phyloP scores from a whole-genome alignment of 768 basidiomycete species.

The Termitomyces sp. region DNA sequence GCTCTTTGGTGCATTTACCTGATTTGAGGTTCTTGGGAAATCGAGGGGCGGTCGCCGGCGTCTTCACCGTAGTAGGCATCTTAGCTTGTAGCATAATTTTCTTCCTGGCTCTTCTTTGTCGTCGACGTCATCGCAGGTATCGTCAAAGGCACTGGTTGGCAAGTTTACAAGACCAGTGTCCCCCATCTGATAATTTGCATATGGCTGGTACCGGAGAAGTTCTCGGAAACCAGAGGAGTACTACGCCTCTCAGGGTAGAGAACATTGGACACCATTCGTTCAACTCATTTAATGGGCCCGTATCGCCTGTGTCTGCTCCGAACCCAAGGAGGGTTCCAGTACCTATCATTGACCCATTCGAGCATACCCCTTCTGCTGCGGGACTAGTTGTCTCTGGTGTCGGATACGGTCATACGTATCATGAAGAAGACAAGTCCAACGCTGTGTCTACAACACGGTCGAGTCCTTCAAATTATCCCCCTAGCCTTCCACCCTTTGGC shows the following conservation, averaged over 20 bases:
- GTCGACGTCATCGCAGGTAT: slow-evolving; percentile 34
- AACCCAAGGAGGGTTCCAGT: slow-evolving; percentile 5
- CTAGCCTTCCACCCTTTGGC: slow-evolving; percentile 33
- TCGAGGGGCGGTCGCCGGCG: slow-evolving; percentile 63
- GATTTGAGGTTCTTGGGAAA: slow-evolving; percentile 55
- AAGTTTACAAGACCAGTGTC: slow-evolving; percentile 28
- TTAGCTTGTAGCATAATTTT: slow-evolving; percentile 40
- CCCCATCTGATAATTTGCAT: slow-evolving; percentile 22
- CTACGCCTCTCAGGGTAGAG: neutral
- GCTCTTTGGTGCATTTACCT: neutral
- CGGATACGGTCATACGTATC: slow-evolving; percentile 2
- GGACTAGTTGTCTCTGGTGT: slow-evolving; percentile 1
- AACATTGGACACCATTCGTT: neutral
- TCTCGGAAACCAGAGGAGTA: neutral
- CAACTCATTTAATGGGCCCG: slow-evolving; percentile 1
- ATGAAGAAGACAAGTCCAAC: slow-evolving; percentile 11
- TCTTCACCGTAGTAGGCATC: slow-evolving; percentile 68
- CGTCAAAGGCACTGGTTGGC: slow-evolving; percentile 32
- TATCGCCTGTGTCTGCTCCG: neutral
- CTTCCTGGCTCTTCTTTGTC: slow-evolving; percentile 37
- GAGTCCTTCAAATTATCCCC: slow-evolving; percentile 47
- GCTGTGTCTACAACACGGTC: slow-evolving; percentile 34
- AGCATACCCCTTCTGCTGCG: neutral
- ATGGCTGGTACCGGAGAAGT: slow-evolving; percentile 12
- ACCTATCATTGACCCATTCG: neutral